Evolutionary conservation across 2,329 filamentous ascomycete species (phyloP).

Genomic region (Xylariaceae sp.): DNA sequence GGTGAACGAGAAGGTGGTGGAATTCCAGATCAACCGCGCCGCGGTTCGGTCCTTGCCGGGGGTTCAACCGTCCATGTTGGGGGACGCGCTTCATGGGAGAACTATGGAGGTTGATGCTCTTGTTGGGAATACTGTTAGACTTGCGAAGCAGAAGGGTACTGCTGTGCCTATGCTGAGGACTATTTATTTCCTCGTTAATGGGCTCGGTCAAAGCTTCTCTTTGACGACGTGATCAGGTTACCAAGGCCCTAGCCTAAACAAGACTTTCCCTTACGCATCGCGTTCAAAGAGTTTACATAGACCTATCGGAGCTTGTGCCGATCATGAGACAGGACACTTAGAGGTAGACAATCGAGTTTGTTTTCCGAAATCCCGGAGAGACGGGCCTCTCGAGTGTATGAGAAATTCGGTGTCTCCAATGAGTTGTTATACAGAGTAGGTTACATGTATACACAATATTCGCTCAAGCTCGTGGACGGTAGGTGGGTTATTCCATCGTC

Average conservation of each 20-base stretch:
- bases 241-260: not conserved
- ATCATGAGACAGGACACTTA: not conserved
- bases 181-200: conserved; percentile 43
- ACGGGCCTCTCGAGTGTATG: not conserved
- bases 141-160: conserved; percentile 33
- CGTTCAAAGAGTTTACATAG: not conserved
- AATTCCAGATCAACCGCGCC: conserved; percentile 33
- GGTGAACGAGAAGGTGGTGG: conserved; percentile 34
- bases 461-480: conserved; percentile 5
- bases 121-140: conserved; percentile 37
- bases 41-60: conserved; percentile 26
- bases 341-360: not conserved
- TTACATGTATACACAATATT: conserved; percentile 37
- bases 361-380: not conserved
- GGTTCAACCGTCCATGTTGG: conserved; percentile 38
- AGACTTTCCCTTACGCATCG: not conserved
- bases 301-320: not conserved
- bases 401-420: conserved; percentile 4
- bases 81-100: conserved; percentile 34
- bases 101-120: conserved; percentile 39
- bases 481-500: conserved; percentile 74
- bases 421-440: conserved; percentile 37
- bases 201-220: conserved; percentile 36
- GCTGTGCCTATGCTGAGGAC: conserved; percentile 39
- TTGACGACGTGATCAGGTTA: not conserved